Percentiles rank a stretch among this genome's conserved stretches.
Evolutionary conservation across 306 rosid genomes (phyloP).

Genomic region (Fagus sylvatica): DNA sequence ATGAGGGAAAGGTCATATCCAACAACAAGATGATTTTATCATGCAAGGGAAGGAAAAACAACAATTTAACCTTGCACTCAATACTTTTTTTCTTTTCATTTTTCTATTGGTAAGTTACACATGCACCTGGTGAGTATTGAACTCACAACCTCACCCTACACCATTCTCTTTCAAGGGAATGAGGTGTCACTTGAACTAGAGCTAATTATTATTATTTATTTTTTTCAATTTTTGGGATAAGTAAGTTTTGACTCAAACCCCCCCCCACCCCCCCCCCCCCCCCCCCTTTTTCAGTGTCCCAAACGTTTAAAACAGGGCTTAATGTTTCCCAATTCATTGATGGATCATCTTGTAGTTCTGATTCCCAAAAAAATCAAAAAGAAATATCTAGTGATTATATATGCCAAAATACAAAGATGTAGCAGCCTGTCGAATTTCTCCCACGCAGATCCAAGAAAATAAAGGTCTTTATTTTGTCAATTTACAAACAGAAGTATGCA

Average conservation of each 20-base stretch:
- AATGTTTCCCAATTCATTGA: neutral
- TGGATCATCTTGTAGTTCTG: neutral
- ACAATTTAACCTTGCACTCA: too few species aligned
- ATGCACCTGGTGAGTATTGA: too few species aligned
- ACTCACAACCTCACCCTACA: too few species aligned
- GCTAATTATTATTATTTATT: too few species aligned
- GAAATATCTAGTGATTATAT: neutral
- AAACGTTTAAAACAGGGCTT: neutral
- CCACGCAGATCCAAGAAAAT: neutral
- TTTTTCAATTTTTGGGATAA: too few species aligned
- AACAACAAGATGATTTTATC: neutral
- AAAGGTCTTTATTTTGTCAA: neutral
- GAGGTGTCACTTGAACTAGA: too few species aligned
- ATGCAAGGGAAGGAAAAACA: neutral
- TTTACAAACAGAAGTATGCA: neutral
- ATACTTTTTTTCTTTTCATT: too few species aligned
- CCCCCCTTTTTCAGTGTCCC: too few species aligned
- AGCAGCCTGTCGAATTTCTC: neutral
- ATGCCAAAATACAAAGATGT: neutral
- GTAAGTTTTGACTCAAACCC: too few species aligned
- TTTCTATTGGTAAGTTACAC: too few species aligned
- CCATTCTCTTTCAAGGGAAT: too few species aligned
- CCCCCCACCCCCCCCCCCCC: too few species aligned
- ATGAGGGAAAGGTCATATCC: neutral
- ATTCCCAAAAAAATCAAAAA: neutral